Base-by-base conservation (phyloP, 208 protist genomes). In the Crithidia sp. region DNA sequence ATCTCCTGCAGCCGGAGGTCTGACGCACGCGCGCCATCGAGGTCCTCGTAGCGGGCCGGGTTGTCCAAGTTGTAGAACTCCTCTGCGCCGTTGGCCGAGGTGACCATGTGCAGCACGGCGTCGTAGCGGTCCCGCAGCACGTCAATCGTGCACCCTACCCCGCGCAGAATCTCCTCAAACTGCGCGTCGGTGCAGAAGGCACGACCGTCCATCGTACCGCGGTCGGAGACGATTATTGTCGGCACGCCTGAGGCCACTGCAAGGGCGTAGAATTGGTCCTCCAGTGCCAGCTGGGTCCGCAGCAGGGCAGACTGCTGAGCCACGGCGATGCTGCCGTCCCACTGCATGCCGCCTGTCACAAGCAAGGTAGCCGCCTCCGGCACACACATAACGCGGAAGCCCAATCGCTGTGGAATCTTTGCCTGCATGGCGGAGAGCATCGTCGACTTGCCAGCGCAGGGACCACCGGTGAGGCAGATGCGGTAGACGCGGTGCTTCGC, bases 1-100 rank as follows among this genome's bases (percentile, higher is more conserved):
- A 88, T 86, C 60, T 91, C 72, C 53, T 80, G 79, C 53, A 97
- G 81, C 62, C 95, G 96, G 45, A 79, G 65, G 70, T 98, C 95
- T 6, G 93, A 83, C 36, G 70, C 83, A 39, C 76, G 74, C 3
- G 95, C 95, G 65, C 88, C 83, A 54, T 94, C 89, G 4, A 92
- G 53, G 59, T 82, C 77, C 67, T 96, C 92, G 71, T 90, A 93
- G n/a, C 92, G 83, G 8, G 88, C 88, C 0, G 84, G 76, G 74
- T 96, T 96, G 71, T 93, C 89, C 2, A 87, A 37, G 71, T 85
- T 91, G 85, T 96, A 96, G 72, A 82, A 95, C 56, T 77, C 77
- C 72, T 85, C 84, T 2, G 92, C 92, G 0, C 92, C 92, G 61
- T 77, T 65, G 37, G 92, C 89, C 9, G 90, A 79, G 7, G 90